phyloP scores from a whole-genome alignment of 805 yeast species.

The Hanseniaspora mollemarum region DNA sequence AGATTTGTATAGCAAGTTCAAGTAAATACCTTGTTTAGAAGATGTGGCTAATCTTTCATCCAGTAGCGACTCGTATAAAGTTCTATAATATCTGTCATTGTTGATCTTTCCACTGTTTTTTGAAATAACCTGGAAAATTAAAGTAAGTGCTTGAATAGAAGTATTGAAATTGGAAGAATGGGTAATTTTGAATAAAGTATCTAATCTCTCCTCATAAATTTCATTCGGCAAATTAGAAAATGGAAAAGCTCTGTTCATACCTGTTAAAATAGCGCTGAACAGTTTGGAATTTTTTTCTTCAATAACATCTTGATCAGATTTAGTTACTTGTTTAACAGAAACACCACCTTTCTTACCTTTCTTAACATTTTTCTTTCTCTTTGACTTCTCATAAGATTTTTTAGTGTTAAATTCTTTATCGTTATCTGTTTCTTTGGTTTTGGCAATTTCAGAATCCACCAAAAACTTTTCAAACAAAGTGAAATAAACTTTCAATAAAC shows the following conservation, averaged over 20 bases:
- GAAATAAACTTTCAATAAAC: constrained; percentile 72
- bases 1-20: constrained; percentile 75
- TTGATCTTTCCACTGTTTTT: constrained; percentile 39
- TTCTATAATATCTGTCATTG: constrained; percentile 65
- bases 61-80: constrained; percentile 77
- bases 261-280: constrained; percentile 84
- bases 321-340: constrained; percentile 51
- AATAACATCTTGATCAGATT: constrained; percentile 49
- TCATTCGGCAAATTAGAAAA: constrained; percentile 66
- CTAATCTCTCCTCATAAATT: constrained; percentile 62
- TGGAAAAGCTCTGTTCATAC: constrained; percentile 92
- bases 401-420: constrained; percentile 24
- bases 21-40: constrained; percentile 83
- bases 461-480: constrained; percentile 74
- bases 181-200: constrained; percentile 77
- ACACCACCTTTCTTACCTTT: constrained; percentile 82
- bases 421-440: constrained; percentile 34
- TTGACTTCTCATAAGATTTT: constrained; percentile 41
- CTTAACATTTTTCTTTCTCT: constrained; percentile 65
- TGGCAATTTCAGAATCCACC: constrained; percentile 31
- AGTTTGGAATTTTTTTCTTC: constrained; percentile 77
- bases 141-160: constrained; percentile 78
- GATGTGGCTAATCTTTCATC: constrained; percentile 77
- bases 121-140: constrained; percentile 67
- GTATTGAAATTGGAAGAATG: constrained; percentile 92